phyloP scores from a whole-genome alignment of 176 grass and related monocot species.

The Cocos nucifera region DNA sequence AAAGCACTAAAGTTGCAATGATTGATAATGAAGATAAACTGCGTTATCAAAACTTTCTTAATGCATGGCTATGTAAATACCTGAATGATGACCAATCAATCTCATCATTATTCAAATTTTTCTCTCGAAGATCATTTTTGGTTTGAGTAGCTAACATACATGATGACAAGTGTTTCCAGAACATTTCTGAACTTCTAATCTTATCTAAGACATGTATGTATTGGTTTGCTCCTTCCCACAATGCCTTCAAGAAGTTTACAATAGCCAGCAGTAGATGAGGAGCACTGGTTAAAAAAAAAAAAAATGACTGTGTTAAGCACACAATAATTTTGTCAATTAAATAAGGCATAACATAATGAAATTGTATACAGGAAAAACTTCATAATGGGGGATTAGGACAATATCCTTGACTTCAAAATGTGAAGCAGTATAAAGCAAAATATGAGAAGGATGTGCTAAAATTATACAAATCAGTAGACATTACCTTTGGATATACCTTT shows the following conservation, averaged over 20 bases:
- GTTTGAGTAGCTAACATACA: constrained; percentile 39
- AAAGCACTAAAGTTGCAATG: not conserved
- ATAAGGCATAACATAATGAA: too few relatives aligned
- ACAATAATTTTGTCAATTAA: too few relatives aligned
- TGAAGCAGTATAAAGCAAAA: too few relatives aligned
- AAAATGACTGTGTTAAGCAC: not conserved
- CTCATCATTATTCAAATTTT: constrained; percentile 15
- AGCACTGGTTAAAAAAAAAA: constrained; percentile 26
- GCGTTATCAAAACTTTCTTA: not conserved
- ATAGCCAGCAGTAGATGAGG: constrained; percentile 56
- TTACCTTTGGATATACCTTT: too few relatives aligned
- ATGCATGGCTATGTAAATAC: constrained; percentile 2
- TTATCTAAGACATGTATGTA: constrained; percentile 57
- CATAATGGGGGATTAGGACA: too few relatives aligned
- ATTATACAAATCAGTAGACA: too few relatives aligned
- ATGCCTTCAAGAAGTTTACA: constrained; percentile 61
- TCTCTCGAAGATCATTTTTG: constrained; percentile 16
- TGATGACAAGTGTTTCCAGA: constrained; percentile 65
- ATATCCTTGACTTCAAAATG: too few relatives aligned
- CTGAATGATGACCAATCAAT: constrained; percentile 37
- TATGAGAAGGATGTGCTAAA: too few relatives aligned
- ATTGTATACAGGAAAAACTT: too few relatives aligned
- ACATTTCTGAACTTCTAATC: constrained; percentile 47
- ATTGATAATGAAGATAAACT: not conserved
- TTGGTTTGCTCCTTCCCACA: constrained; percentile 76